Conservation (phyloP, 2,329 filamentous ascomycete genomes). For the Periconia macrospinosa region DNA sequence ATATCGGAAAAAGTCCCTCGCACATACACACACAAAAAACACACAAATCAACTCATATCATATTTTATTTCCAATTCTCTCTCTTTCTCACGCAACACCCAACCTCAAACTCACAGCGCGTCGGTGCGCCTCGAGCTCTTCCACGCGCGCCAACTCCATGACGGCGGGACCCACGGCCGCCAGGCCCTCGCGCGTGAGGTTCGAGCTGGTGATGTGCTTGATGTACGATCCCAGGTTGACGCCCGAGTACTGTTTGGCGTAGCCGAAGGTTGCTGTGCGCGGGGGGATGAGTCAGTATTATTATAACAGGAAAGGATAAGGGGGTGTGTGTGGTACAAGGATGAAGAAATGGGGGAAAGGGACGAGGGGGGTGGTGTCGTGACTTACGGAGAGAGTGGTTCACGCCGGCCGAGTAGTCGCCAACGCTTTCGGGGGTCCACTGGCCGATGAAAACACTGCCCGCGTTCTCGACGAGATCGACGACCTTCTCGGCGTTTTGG, state of each 20-base stretch:
- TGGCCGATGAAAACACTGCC: conserved; percentile 94
- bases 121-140: conserved; percentile 92
- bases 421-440: conserved; percentile 97
- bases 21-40: no score
- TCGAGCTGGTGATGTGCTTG: conserved; percentile 96
- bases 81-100: conserved; percentile 31
- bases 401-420: conserved; percentile 96
- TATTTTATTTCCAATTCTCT: no score
- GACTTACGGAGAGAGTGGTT: conserved; percentile 94
- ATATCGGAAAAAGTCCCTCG: no score
- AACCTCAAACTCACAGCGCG: conserved; percentile 69
- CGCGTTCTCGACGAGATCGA: conserved; percentile 84
- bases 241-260: conserved; percentile 97
- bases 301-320: no score
- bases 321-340: no score
- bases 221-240: conserved; percentile 95
- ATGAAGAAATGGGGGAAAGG: no score
- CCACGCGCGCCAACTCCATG: conserved; percentile 92
- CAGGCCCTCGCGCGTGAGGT: conserved; percentile 83
- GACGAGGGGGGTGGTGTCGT: no score
- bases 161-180: conserved; percentile 84
- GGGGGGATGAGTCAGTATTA: conserved; percentile 12
- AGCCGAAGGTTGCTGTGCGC: conserved; percentile 91
- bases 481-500: conserved; percentile 70
- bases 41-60: no score